These are phyloP conservation scores for Schizopora paradoxa DNA, from an alignment of 1,284 basidiomycete species.

Conservation along the genomic window DNA sequence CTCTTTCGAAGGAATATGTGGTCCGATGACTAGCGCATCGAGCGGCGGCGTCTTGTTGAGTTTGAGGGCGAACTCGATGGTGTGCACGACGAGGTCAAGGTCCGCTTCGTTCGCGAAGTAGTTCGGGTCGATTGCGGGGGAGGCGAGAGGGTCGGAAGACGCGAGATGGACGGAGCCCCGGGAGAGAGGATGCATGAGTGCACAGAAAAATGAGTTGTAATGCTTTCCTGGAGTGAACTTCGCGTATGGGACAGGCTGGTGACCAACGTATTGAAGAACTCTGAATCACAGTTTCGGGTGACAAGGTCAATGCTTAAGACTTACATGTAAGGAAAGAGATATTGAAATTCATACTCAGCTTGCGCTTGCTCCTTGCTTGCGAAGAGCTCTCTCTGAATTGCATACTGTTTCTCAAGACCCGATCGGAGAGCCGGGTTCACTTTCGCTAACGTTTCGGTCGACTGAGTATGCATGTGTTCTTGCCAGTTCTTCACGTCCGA, in stretches of 20 bases:
- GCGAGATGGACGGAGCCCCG: slow-evolving; percentile 20
- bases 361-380: neutral
- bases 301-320: neutral
- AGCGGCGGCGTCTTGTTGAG: slow-evolving; percentile 10
- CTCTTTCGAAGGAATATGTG: slow-evolving; percentile 8
- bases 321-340: too few relatives aligned
- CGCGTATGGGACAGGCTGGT: slow-evolving; percentile 1
- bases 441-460: neutral
- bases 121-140: slow-evolving; percentile 19
- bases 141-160: slow-evolving; percentile 16
- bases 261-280: neutral
- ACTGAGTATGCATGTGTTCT: neutral
- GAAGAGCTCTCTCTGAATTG: neutral
- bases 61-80: slow-evolving; percentile 14
- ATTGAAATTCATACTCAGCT: slow-evolving; percentile 7
- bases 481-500: neutral
- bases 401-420: slow-evolving; percentile 8
- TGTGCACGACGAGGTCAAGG: slow-evolving; percentile 17
- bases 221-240: neutral
- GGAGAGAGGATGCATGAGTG: slow-evolving; percentile 20
- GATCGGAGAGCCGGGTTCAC: neutral
- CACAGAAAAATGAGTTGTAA: slow-evolving; percentile 18
- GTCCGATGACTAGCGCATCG: neutral
- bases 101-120: slow-evolving; percentile 16
- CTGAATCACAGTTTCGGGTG: neutral